Percentiles rank a stretch among this genome's conserved stretches.
phyloP scores from a whole-genome alignment of 179 eudicot species.

The Sideroxylon spinosum region DNA sequence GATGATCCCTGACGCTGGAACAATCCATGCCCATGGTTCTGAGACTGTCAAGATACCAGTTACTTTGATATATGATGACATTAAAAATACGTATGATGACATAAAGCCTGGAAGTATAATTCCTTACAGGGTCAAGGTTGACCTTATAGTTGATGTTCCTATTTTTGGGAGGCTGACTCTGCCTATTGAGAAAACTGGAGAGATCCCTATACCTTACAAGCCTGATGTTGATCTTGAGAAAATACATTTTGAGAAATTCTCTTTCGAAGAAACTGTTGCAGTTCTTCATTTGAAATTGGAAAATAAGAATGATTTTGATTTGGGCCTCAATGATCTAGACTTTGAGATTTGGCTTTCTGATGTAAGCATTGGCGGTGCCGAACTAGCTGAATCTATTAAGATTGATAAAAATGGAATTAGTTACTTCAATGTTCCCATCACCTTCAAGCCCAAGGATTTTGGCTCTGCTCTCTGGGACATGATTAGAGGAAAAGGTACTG shows the following conservation, averaged over 20 bases:
- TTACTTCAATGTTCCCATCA: constrained; percentile 61
- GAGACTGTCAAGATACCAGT: constrained; percentile 85
- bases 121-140: constrained; percentile 75
- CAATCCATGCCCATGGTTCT: constrained; percentile 88
- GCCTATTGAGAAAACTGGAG: constrained; percentile 80
- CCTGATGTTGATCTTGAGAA: constrained; percentile 87
- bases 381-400: constrained; percentile 52
- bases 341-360: constrained; percentile 80
- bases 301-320: constrained; percentile 85
- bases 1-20: constrained; percentile 86
- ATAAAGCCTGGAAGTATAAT: constrained; percentile 88
- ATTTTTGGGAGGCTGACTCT: constrained; percentile 80
- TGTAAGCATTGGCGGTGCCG: constrained; percentile 73
- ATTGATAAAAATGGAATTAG: constrained; percentile 54
- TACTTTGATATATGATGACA: constrained; percentile 65
- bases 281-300: constrained; percentile 70
- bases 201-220: constrained; percentile 89
- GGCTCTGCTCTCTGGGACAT: constrained; percentile 92
- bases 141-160: constrained; percentile 80
- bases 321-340: constrained; percentile 68
- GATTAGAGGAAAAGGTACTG: constrained; percentile 85
- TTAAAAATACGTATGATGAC: constrained; percentile 61
- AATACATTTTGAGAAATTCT: constrained; percentile 69
- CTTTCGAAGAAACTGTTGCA: constrained; percentile 82
- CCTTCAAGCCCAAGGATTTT: constrained; percentile 82